These are phyloP conservation scores for Myxozyma monticola DNA, from an alignment of 805 yeast genomes.

Conservation along the genomic window DNA sequence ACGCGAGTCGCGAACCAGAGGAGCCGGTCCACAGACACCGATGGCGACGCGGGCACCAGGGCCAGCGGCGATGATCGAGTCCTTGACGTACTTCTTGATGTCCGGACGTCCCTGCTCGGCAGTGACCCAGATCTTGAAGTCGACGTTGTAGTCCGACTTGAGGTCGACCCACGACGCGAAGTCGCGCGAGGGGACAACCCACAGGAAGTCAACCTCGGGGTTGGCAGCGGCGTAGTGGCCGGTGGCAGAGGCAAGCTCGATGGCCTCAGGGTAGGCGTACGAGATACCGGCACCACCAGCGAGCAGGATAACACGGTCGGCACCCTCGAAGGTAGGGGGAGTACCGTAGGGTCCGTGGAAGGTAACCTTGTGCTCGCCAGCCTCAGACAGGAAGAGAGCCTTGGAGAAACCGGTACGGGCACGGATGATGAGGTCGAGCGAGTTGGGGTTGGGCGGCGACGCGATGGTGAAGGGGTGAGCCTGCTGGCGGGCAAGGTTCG, in stretches of 20 bases:
- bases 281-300: slow-evolving; percentile 41
- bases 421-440: no score
- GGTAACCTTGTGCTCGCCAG: slow-evolving; percentile 29
- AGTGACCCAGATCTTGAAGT: slow-evolving; percentile 36
- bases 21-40: slow-evolving; percentile 38
- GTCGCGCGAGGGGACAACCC: slow-evolving; percentile 37
- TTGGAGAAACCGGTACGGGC: slow-evolving; percentile 38
- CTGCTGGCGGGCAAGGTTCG: slow-evolving; percentile 27
- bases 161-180: slow-evolving; percentile 36
- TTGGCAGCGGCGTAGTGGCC: slow-evolving; percentile 25
- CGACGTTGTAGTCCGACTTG: slow-evolving; percentile 30
- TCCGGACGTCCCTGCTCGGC: slow-evolving; percentile 38
- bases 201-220: slow-evolving; percentile 34
- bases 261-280: slow-evolving; percentile 35
- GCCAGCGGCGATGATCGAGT: slow-evolving; percentile 29
- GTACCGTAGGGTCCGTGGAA: slow-evolving; percentile 31
- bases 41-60: slow-evolving; percentile 31
- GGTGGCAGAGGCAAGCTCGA: slow-evolving; percentile 24
- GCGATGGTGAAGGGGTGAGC: slow-evolving; percentile 32
- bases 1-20: slow-evolving; percentile 35
- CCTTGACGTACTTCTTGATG: slow-evolving; percentile 30
- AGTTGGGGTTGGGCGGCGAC: slow-evolving; percentile 29
- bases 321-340: slow-evolving; percentile 29
- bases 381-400: slow-evolving; percentile 28
- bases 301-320: slow-evolving; percentile 32